phyloP scores from a whole-genome alignment of 2,329 filamentous ascomycete species.

The Fragosphaeria purpurea region DNA sequence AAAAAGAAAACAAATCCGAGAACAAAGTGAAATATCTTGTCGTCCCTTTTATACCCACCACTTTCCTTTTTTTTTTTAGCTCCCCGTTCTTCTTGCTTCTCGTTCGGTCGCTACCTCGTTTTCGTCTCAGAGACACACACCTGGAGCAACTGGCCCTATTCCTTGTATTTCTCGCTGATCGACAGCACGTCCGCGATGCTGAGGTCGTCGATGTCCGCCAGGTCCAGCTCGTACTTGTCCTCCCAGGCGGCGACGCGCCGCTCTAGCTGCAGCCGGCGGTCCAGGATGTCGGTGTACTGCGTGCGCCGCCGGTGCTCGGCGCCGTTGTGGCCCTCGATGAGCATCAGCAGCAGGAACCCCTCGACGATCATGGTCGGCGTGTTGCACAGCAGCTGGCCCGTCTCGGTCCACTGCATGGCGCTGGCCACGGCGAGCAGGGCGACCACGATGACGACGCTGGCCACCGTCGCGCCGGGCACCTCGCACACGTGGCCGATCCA shows the following conservation, averaged over 20 bases:
- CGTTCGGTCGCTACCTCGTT: too few relatives aligned
- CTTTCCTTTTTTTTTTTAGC: too few relatives aligned
- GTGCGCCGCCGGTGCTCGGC: conserved; percentile 15
- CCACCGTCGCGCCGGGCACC: conserved; percentile 12
- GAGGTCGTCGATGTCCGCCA: conserved; percentile 5
- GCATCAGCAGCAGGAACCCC: conserved; percentile 18
- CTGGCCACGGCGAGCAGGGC: conserved; percentile 14
- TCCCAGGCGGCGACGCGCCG: conserved; percentile 12
- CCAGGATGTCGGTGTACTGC: conserved; percentile 18
- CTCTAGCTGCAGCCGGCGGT: conserved; percentile 18
- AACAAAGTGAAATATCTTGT: too few relatives aligned
- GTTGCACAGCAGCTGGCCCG: conserved; percentile 22
- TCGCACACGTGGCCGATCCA: conserved; percentile 15
- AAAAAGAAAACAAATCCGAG: too few relatives aligned
- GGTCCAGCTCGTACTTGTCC: conserved; percentile 9
- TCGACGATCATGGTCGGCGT: conserved; percentile 22
- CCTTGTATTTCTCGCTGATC: conserved; percentile 7
- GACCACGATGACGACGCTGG: conserved; percentile 13
- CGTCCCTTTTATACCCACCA: too few relatives aligned
- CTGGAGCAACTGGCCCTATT: not conserved
- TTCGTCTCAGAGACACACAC: too few relatives aligned
- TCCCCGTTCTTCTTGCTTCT: too few relatives aligned
- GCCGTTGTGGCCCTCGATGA: conserved; percentile 18
- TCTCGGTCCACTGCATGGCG: conserved; percentile 20
- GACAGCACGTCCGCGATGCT: conserved; percentile 5